Evolutionary conservation across 2,329 filamentous ascomycete species (phyloP), one percentile per base, ranked within the genome.

Genomic region (Pyrenophora graminea): DNA sequence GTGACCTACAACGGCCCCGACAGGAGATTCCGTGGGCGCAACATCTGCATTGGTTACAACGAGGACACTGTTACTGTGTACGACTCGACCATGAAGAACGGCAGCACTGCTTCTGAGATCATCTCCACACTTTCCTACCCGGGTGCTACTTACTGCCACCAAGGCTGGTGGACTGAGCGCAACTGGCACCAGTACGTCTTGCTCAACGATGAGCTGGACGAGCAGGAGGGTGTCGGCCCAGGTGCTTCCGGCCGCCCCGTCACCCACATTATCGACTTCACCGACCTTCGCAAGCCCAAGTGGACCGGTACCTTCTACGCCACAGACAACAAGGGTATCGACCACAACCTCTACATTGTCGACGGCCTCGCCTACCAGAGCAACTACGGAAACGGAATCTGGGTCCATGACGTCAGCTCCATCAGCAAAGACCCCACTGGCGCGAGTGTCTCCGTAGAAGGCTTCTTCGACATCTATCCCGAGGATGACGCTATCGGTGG

Each of bases 11-110:
- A 74, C 7, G 81, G 81, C 0, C 80, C 80, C 0, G 76, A 82
- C 56, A 66, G 67, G 30, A 65, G 72, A 30, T 83, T 80, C 67
- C 63, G 69, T 3, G 79, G 76, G 10, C 72, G 73, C 7, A 79
- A 83, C 43, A 81, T 84, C 59, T 84, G 81, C 75, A 79, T 81
- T 64, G 79, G 77, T 27, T 82, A 81, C 72, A 82, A 82, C 66
- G 80, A 81, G 54, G 77, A 80, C 62, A 76, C 76, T 0, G 61
- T 80, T 44, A 80, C 78, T 42, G 79, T 81, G 45, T 80, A 77
- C 64, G 79, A 82, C 50, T 78, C 81, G 0, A 79, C 77, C 30
- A 71, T 80, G 67, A 81, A 81, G 69, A 72, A 78, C 36, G 71
- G 80, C 64, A 80, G 80, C 68, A 74, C 78, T 13, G 84, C 82